Base-by-base conservation (phyloP, 805 yeast species). In the Wickerhamomyces tratensis region DNA sequence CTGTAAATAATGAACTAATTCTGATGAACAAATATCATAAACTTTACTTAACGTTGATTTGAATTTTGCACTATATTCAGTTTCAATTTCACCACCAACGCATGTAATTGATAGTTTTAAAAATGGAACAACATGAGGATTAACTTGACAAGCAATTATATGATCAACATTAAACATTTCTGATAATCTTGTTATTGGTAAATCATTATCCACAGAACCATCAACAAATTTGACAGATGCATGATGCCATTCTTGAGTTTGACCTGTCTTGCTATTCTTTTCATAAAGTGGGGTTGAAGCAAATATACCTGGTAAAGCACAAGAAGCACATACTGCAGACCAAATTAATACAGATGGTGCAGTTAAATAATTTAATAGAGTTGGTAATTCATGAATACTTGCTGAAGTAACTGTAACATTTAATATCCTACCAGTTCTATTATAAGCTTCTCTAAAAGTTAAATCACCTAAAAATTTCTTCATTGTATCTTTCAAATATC, bases 121-220 rank as follows among this genome's bases (percentile, higher is more conserved):
- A 40, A 91, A 73, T 0, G 98, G 98, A 3, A 85, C 86, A 13
- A 93, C 95, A 58, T 93, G 98, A 0, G 97, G 95, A 56, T 93
- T 93, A 1, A 93, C 98, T 59, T 93, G 99, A 38, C 95, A 91
- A 0, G 97, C 98, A 51, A 93, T 88, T 47, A 93, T 89, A 60
- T 93, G 96, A 58, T 93, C 95, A 30, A 93, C 96, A 56, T 93
- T 91, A 61, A 93, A 93, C 96, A 93, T 88, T 58, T 93, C 98
- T 20, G 94, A 82, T 25, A 93, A 68, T 50, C 97, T 73, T 2
- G 94, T 73, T 27, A 88, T 82, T 5, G 99, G 99, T 41, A 93
- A 65, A 60, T 93, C 99, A 48, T 86, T 86, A 56, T 91, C 94
- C 7, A 93, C 96, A 0, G 96, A 87, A 0, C 99, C 99, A 61